Conservation (phyloP, 108 stramenopile genomes). For the Skeletonema costatum region DNA sequence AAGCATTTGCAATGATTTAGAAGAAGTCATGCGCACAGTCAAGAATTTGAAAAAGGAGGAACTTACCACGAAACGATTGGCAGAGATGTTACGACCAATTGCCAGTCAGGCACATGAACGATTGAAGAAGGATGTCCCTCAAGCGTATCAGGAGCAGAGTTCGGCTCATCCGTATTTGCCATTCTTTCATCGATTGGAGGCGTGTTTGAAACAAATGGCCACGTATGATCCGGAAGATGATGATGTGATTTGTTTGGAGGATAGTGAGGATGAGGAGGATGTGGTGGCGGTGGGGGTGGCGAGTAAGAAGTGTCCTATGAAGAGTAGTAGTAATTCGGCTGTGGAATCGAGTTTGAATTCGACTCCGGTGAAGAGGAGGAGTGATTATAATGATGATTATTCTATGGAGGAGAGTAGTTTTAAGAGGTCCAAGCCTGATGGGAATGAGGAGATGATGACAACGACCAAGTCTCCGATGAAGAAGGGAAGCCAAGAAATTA, state of each 20-base stretch:
- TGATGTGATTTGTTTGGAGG: conserved; percentile 83
- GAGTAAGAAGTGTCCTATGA: not conserved
- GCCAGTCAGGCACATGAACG: conserved; percentile 61
- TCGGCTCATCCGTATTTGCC: conserved; percentile 89
- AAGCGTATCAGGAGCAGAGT: conserved; percentile 84
- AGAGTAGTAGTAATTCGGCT: not conserved
- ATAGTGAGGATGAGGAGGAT: conserved; percentile 54
- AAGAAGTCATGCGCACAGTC: conserved; percentile 64
- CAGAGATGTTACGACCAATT: conserved; percentile 66
- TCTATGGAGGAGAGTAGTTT: conserved; percentile 5
- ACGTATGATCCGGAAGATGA: conserved; percentile 89
- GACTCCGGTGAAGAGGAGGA: not conserved
- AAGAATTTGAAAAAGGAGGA: conserved; percentile 59
- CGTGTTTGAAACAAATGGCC: conserved; percentile 74
- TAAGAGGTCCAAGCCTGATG: not conserved
- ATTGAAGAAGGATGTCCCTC: conserved; percentile 79
- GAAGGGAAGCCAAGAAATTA: conserved; percentile 22
- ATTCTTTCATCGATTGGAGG: conserved; percentile 86
- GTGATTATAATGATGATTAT: not conserved
- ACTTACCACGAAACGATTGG: conserved; percentile 60
- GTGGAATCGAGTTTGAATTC: not conserved
- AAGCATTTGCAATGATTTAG: conserved; percentile 81
- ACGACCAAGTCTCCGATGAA: not conserved
- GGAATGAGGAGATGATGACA: conserved; percentile 7
- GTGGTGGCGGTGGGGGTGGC: conserved; percentile 26